Percentiles rank a stretch among this genome's conserved stretches.
phyloP scores from a whole-genome alignment of 2,329 filamentous ascomycete genomes.

The Westerdykella sp. region DNA sequence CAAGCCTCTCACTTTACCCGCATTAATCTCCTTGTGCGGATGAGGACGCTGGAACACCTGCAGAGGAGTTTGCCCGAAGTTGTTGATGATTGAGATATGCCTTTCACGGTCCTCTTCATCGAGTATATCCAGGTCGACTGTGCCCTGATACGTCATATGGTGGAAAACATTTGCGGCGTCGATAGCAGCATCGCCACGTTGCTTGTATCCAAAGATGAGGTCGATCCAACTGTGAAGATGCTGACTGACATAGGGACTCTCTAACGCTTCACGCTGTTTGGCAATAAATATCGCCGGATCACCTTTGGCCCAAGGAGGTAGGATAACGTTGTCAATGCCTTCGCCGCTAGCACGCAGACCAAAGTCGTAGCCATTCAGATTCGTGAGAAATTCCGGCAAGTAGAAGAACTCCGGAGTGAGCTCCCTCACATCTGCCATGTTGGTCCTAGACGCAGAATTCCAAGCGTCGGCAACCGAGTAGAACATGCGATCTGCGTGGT shows the following conservation, averaged over 20 bases:
- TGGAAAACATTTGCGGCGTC: conserved; percentile 95
- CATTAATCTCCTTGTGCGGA: conserved; percentile 63
- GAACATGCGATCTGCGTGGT: conserved; percentile 92
- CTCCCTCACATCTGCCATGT: conserved; percentile 91
- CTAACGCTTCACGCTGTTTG: conserved; percentile 90
- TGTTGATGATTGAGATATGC: conserved; percentile 94
- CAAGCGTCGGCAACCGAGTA: conserved; percentile 88
- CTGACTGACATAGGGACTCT: conserved; percentile 86
- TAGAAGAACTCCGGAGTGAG: conserved; percentile 97
- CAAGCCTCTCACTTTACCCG: conserved; percentile 61
- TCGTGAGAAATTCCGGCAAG: conserved; percentile 88
- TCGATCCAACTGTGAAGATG: conserved; percentile 95
- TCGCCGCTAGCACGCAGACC: conserved; percentile 75
- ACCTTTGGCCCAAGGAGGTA: conserved; percentile 96
- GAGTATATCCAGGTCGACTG: conserved; percentile 86
- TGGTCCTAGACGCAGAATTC: conserved; percentile 81
- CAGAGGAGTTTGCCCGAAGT: conserved; percentile 95
- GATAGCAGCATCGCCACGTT: conserved; percentile 84
- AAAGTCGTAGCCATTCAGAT: conserved; percentile 91
- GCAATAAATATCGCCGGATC: conserved; percentile 93
- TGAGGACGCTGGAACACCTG: conserved; percentile 86
- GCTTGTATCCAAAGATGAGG: conserved; percentile 87
- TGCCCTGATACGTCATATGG: conserved; percentile 88
- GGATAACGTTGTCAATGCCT: conserved; percentile 73
- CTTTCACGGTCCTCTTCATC: conserved; percentile 82